These are phyloP conservation scores for Solanum phureja DNA, from an alignment of 257 asterid species.

Conservation along the genomic window DNA sequence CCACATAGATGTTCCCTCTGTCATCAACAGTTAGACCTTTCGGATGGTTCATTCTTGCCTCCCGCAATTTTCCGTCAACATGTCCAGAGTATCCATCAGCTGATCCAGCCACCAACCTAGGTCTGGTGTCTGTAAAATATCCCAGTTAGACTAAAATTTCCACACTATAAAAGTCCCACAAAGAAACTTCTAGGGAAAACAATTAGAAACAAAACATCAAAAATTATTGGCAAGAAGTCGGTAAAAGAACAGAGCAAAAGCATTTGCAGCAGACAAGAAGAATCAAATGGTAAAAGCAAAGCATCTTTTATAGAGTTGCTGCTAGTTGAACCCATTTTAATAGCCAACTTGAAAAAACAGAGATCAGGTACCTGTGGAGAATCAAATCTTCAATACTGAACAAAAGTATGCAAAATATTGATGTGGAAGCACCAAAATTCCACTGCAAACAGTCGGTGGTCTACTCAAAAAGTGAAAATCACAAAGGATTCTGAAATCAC, in stretches of 20 bases:
- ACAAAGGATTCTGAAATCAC: not conserved
- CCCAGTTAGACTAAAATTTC: not conserved
- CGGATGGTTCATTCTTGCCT: slow-evolving; percentile 88
- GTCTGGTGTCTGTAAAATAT: slow-evolving; percentile 58
- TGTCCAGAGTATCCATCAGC: slow-evolving; percentile 83
- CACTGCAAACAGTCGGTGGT: not conserved
- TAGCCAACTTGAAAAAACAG: not conserved
- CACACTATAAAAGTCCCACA: not conserved
- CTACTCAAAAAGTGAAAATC: not conserved
- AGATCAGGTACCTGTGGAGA: not conserved
- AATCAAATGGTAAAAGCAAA: not conserved
- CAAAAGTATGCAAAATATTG: not conserved
- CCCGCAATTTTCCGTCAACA: slow-evolving; percentile 70
- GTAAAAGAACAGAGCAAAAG: not conserved
- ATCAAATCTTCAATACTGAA: not conserved
- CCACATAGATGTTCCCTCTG: slow-evolving; percentile 77
- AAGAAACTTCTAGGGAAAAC: not conserved
- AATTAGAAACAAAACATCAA: not conserved
- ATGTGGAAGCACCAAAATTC: not conserved
- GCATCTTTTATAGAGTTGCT: not conserved
- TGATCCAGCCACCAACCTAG: slow-evolving; percentile 77
- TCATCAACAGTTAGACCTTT: slow-evolving; percentile 87
- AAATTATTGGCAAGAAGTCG: not conserved
- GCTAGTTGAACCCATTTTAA: not conserved
- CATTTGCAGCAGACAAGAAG: not conserved